Evolutionary conservation across 257 asterid genomes (phyloP), one percentile per base, ranked within the genome.

Genomic region (Penstemon davidsonii): DNA sequence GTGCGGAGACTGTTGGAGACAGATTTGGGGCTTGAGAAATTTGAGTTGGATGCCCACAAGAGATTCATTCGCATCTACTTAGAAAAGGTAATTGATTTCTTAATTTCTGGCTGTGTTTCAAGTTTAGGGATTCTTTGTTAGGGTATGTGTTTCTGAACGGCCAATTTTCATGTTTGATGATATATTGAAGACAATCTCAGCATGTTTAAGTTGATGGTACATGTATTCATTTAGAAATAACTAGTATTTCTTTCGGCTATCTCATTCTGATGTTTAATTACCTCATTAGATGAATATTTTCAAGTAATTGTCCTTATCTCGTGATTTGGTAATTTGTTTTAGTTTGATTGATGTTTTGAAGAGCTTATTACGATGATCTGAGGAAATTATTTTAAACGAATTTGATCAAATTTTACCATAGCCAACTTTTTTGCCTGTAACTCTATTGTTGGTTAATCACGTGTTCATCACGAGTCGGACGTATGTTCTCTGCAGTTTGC

Each of bases 1-100:
- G 96, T 88, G 11, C 80, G 98, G 75, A 85, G 98, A 73, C 74
- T 93, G 51, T 52, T 93, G 62, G 98, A 93, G 84, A 79, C 88
- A 80, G 98, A 93, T 72, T 69, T 93, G 83, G 92, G 87, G 38
- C 83, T 88, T 62, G 87, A 88, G 68, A 73, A 77, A 60, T 57
- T 75, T 78, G 85, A 94, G 0, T 73, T 93, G 67, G 98, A 93
- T 84, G 90, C 60, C 8, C 93, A 92, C 83, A 92, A 85, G 89
- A 83, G 76, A 74, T 81, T 85, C 80, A 79, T 92, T 59, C 84
- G 84, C 60, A 82, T 44, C 8, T 79, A 58, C 69, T 49, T 90
- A 68, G 90, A 83, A 68, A 82, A 90, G 97, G 98, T 92, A 54
- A 49, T 10, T 49, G 3, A 12, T 13, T 15, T 49, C 54, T 10